Conservation (phyloP, 2,329 filamentous ascomycete genomes). For the Venturiaceae sp. region DNA sequence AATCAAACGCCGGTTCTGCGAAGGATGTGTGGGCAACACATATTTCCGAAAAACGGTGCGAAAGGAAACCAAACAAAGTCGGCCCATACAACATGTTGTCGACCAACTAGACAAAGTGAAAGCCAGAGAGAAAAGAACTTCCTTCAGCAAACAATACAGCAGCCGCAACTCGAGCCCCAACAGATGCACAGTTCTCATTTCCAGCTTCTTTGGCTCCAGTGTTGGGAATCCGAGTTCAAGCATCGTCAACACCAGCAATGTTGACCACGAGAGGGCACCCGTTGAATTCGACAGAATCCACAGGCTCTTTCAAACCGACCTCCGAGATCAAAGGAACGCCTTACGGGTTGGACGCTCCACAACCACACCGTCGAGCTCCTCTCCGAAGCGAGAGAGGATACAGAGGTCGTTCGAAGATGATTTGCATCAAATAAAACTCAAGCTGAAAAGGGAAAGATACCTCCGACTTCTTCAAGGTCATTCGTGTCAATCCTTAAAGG, state of each 20-base stretch:
- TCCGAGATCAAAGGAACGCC: neutral
- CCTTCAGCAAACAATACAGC: neutral
- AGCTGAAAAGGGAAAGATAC: neutral
- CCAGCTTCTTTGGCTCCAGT: neutral
- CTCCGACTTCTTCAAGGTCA: too few relatives aligned
- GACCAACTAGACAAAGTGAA: too few relatives aligned
- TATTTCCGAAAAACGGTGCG: too few relatives aligned
- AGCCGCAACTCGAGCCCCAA: neutral
- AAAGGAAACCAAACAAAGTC: too few relatives aligned
- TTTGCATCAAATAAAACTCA: neutral
- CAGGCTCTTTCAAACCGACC: neutral
- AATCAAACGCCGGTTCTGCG: too few relatives aligned
- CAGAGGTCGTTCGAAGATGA: neutral
- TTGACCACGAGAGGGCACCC: too few relatives aligned
- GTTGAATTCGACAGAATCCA: too few relatives aligned
- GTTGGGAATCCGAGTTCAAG: too few relatives aligned
- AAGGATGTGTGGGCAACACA: too few relatives aligned
- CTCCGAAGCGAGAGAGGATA: neutral
- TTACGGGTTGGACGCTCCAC: too few relatives aligned
- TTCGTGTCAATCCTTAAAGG: neutral
- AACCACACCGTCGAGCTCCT: neutral
- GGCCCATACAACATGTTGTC: too few relatives aligned
- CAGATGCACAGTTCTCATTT: neutral
- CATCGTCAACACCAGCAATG: too few relatives aligned
- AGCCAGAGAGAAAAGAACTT: neutral